phyloP scores from a whole-genome alignment of 371 early-diverging fungal genomes.

The Mortierella sp. region DNA sequence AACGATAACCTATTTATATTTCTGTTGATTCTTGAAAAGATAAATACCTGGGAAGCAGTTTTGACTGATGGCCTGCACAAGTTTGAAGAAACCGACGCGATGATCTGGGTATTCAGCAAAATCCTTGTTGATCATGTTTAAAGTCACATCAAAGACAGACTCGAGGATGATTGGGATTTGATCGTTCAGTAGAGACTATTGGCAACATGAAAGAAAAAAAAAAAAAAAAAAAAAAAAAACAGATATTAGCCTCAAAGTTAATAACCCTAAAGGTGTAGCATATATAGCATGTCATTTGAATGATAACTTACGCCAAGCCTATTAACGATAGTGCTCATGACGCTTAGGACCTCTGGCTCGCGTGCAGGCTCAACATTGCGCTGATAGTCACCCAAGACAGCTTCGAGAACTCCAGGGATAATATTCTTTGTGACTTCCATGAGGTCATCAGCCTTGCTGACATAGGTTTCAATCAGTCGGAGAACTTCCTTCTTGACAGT shows the following conservation, averaged over 20 bases:
- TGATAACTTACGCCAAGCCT: slow-evolving; percentile 75
- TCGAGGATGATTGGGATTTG: slow-evolving; percentile 89
- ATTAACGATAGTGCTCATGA: slow-evolving; percentile 86
- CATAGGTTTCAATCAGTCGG: slow-evolving; percentile 88
- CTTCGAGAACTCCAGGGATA: slow-evolving; percentile 93
- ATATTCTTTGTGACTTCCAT: slow-evolving; percentile 80
- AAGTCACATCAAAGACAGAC: slow-evolving; percentile 93
- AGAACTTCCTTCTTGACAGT: slow-evolving; percentile 96
- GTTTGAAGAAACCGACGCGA: slow-evolving; percentile 92
- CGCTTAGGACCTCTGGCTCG: slow-evolving; percentile 95
- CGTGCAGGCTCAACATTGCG: slow-evolving; percentile 87
- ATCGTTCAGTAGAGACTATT: slow-evolving; percentile 79
- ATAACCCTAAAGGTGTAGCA: too few species aligned
- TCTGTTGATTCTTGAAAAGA: neutral
- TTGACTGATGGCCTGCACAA: slow-evolving; percentile 88
- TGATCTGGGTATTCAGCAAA: slow-evolving; percentile 98
- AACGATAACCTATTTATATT: neutral
- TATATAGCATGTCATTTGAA: neutral
- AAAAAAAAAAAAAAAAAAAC: neutral
- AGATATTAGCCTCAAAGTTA: neutral
- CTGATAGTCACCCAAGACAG: slow-evolving; percentile 91
- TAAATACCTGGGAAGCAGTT: slow-evolving; percentile 78
- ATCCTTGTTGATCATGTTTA: slow-evolving; percentile 98
- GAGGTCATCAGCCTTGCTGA: slow-evolving; percentile 86
- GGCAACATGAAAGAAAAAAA: neutral